A percentile compares a stretch with the other conserved stretches of the same genome.
These are phyloP conservation scores for Ambrosia hybrid DNA, from an alignment of 140 eudicot genomes.

Conservation along the genomic window DNA sequence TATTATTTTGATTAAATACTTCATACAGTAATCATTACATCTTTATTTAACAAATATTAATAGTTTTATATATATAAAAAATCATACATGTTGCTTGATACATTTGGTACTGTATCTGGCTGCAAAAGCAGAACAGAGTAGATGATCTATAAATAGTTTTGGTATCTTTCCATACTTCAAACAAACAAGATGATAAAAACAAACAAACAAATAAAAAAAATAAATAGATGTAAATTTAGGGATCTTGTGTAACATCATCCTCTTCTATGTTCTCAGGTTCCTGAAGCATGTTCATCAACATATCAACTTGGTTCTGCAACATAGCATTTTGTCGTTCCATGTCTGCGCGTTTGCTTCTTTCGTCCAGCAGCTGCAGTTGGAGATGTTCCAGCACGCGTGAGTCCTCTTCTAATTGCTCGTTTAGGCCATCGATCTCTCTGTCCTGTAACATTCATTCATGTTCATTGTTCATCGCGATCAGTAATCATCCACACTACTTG, in stretches of 20 bases:
- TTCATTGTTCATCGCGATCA: background rate
- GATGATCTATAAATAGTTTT: no score
- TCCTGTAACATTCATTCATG: constrained; percentile 52
- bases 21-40: no score
- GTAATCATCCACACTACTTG: background rate
- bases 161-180: constrained; percentile 1
- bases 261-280: constrained; percentile 57
- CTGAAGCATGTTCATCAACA: constrained; percentile 88
- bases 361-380: constrained; percentile 79
- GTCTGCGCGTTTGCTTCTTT: constrained; percentile 81
- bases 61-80: no score
- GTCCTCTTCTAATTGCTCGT: constrained; percentile 85
- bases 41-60: no score
- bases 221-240: constrained; percentile 21
- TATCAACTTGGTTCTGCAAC: constrained; percentile 73
- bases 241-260: constrained; percentile 47
- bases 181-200: constrained; percentile 20
- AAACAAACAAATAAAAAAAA: constrained; percentile 3
- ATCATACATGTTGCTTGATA: no score
- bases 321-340: constrained; percentile 71
- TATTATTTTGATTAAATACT: no score
- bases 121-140: no score
- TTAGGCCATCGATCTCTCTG: constrained; percentile 80
- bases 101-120: no score
- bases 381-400: constrained; percentile 74